phyloP scores from a whole-genome alignment of 2,329 filamentous ascomycete species.

The Bisporella sp. region DNA sequence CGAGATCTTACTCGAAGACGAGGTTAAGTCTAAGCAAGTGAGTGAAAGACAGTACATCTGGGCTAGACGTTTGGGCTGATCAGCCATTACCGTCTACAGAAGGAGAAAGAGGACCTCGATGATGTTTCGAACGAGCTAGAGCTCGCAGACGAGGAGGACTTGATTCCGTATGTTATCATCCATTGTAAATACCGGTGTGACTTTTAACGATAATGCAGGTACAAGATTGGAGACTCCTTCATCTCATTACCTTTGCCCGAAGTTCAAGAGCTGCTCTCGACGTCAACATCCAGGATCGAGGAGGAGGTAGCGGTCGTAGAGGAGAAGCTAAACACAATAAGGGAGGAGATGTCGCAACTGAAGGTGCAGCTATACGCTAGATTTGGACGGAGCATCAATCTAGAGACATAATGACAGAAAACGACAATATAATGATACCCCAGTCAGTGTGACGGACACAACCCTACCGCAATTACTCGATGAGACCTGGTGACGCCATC shows the following conservation, averaged over 20 bases:
- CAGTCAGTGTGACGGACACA: no score
- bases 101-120: constrained; percentile 97
- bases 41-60: constrained; percentile 23
- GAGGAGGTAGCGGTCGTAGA: constrained; percentile 70
- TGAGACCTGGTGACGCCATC: no score
- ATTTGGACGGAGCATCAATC: constrained; percentile 94
- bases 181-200: neutral
- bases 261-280: constrained; percentile 76
- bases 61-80: neutral
- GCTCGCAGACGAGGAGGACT: constrained; percentile 89
- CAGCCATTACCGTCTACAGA: constrained; percentile 47
- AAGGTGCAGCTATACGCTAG: constrained; percentile 92
- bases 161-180: constrained; percentile 61
- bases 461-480: no score
- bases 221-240: constrained; percentile 96
- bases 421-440: constrained; percentile 17
- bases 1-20: constrained; percentile 70
- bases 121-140: constrained; percentile 88
- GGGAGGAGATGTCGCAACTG: constrained; percentile 81
- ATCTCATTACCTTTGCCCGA: constrained; percentile 77
- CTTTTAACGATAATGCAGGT: constrained; percentile 47
- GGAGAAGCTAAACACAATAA: constrained; percentile 65
- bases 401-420: constrained; percentile 63
- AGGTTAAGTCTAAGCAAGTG: constrained; percentile 73
- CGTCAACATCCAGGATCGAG: constrained; percentile 67